Conservation (phyloP, 805 yeast genomes). For the Grigorovia yakushimaensis region DNA sequence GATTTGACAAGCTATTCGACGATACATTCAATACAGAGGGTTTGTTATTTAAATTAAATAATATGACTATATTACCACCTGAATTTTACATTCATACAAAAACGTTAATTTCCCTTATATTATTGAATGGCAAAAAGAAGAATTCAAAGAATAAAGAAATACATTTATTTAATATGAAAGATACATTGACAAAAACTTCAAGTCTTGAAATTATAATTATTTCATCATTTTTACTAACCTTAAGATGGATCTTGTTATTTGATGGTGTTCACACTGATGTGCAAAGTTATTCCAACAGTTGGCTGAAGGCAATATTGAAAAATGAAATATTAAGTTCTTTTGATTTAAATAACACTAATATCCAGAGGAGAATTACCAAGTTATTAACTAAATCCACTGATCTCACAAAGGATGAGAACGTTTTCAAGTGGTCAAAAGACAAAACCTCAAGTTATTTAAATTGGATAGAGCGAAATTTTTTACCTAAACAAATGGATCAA, state of each 20-base stretch:
- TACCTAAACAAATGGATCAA: slow-evolving; percentile 8
- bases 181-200: not conserved
- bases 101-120: slow-evolving; percentile 6
- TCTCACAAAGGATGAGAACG: slow-evolving; percentile 3
- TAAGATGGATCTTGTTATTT: slow-evolving; percentile 14
- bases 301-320: slow-evolving; percentile 3
- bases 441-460: slow-evolving; percentile 18
- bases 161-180: slow-evolving; percentile 1
- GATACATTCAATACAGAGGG: slow-evolving; percentile 9
- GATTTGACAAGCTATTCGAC: slow-evolving; percentile 9
- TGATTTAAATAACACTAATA: slow-evolving; percentile 1
- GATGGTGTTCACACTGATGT: slow-evolving; percentile 9
- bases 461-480: slow-evolving; percentile 22
- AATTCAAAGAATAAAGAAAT: slow-evolving; percentile 2
- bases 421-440: slow-evolving; percentile 14
- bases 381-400: slow-evolving; percentile 1
- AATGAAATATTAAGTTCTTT: not conserved
- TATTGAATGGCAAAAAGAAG: not conserved
- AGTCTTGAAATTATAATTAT: slow-evolving; percentile 16
- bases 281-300: slow-evolving; percentile 9
- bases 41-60: slow-evolving; percentile 17
- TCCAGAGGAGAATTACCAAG: slow-evolving; percentile 4
- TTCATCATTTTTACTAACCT: slow-evolving; percentile 16
- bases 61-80: slow-evolving; percentile 16
- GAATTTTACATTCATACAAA: slow-evolving; percentile 16